Evolutionary conservation across 2,329 filamentous ascomycete species (phyloP), one percentile per base, ranked within the genome.

Genomic region (Lachnum nothofagi): DNA sequence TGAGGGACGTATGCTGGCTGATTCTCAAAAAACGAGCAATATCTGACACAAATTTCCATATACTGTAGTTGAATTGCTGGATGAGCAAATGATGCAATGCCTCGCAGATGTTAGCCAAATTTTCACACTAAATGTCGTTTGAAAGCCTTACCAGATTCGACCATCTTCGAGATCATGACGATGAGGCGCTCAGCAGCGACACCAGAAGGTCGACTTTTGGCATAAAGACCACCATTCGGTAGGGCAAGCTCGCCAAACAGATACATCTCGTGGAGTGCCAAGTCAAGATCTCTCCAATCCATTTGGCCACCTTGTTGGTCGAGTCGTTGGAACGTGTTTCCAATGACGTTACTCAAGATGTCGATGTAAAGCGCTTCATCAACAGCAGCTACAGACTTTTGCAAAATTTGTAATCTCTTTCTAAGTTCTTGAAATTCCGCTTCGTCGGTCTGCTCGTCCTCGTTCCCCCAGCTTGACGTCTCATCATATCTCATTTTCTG

Each of bases 401-500:
- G 93, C 35, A 98, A 74, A 34, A 90, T 85, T 67, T 95, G 88
- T 41, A 98, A 74, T 59, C 88, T 82, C 67, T 95, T 94, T 51
- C 94, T 83, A 46, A 98, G 76, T 60, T 98, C 93, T 64, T 95
- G 88, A 60, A 98, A 98, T 66, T 98, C 93, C 22, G 91, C 93
- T 70, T 98, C 93, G 61, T 97, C 93, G 2, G 90, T 95, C 67
- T 95, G 86, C 60, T 95, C 91, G 60, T 95, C 90, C 64, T 96
- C 91, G 49, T 91, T 84, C 31, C 91, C 91, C 91, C 91, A 97
- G 17, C 80, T 85, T 1, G 88, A 86, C 5, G 91, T 96, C 65
- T 96, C 91, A 61, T 98, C 93, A 64, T 95, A 97, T 64, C 91
- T 85, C 90, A 97, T 96, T 72, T 98, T 98, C 48, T 81, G 77